Evolutionary conservation across 108 stramenopile genomes (phyloP), one percentile per base, ranked within the genome.

Genomic region (Chaetoceros muelleri): DNA sequence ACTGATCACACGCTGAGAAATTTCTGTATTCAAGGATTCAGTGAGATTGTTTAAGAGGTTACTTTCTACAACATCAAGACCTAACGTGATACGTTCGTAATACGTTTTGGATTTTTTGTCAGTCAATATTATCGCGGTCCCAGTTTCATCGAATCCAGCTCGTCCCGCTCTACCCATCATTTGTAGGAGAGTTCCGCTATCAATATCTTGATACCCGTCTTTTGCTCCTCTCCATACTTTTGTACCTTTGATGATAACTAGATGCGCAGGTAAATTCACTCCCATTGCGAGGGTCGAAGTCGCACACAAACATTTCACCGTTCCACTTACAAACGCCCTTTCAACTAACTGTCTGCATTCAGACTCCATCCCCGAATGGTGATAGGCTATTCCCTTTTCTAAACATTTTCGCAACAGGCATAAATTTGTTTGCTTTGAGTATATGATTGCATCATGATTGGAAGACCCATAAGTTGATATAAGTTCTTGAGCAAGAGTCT

Each of bases 121-220:
- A 8, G 87, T 89, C 80, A 90, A 80, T 2, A 94, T 79, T 20
- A 94, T 84, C 22, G 93, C 88, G 2, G 73, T 74, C n/a, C 98
- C 98, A 50, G 74, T 88, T 17, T 86, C 84, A 60, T 99, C 98
- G 28, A 89, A 86, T 3, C 98, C 98, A 22, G 91, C 90, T 0
- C 98, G 71, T 13, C 98, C 98, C 17, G 98, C 98, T 29, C 98
- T 68, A 21, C 98, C 98, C 17, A 97, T 81, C 98, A 99, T 99
- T 61, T 99, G 98, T 8, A 96, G 61, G 18, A 99, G 61, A 18
- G 84, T 81, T 1, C 82, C 82, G 23, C 71, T 67, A 52, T 91
- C 84, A 27, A 96, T 75, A 23, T 94, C 90, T 56, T 82, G 75
- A 55, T 93, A 83, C 0, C 96, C 94, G 24, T 45, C 55, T 34